phyloP scores from a whole-genome alignment of 805 yeast genomes.

The Cyberlindnera misumaiensis region DNA sequence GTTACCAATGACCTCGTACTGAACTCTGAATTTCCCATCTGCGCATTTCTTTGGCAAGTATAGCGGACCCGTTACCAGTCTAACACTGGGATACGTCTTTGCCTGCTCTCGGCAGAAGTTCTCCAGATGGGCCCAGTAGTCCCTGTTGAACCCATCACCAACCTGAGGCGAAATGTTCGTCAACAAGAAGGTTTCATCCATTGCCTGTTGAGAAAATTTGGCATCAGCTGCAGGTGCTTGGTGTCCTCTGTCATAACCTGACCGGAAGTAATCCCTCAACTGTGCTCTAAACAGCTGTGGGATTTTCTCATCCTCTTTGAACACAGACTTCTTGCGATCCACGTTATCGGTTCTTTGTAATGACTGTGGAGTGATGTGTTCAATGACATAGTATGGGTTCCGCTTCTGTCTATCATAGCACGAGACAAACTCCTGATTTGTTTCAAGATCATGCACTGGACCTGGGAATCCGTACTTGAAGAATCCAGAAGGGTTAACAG shows the following conservation, averaged over 20 bases:
- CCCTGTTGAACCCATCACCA: conserved; percentile 95
- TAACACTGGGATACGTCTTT: conserved; percentile 59
- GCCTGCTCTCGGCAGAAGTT: conserved; percentile 79
- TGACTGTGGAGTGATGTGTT: conserved; percentile 77
- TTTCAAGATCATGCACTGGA: conserved; percentile 79
- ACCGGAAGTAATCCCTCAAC: conserved; percentile 81
- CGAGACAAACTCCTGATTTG: conserved; percentile 69
- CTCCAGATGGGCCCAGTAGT: conserved; percentile 97
- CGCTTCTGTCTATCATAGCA: conserved; percentile 80
- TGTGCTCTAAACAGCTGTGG: conserved; percentile 73
- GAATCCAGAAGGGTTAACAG: conserved; percentile 68
- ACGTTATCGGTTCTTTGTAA: conserved; percentile 43
- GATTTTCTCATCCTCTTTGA: conserved; percentile 78
- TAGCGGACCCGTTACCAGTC: conserved; percentile 91
- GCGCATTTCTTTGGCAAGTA: conserved; percentile 68
- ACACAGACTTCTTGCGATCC: conserved; percentile 74
- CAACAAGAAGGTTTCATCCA: conserved; percentile 89
- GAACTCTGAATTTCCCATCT: conserved; percentile 81
- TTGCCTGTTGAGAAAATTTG: conserved; percentile 79
- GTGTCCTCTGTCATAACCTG: conserved; percentile 96
- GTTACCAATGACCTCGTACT: conserved; percentile 90
- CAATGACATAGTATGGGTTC: conserved; percentile 83
- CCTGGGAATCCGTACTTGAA: conserved; percentile 95
- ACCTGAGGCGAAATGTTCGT: conserved; percentile 96
- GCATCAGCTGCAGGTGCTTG: conserved; percentile 98